Evolutionary conservation across 441 rosid genomes (phyloP).

Genomic region (Euphorbia celastroides): DNA sequence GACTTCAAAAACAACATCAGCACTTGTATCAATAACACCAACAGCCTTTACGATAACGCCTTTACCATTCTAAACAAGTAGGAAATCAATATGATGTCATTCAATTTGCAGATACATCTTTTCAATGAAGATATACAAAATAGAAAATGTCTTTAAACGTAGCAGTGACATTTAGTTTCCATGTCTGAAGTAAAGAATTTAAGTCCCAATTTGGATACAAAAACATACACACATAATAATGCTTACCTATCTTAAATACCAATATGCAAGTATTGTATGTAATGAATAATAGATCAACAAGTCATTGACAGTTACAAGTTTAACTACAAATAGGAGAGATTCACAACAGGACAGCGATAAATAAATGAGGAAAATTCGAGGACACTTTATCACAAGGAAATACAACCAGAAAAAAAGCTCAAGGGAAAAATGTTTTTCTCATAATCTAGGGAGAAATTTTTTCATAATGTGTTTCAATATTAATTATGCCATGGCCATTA

Average conservation of each 20-base stretch:
- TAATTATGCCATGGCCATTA: neutral
- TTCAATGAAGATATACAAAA: conserved; percentile 9
- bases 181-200: neutral
- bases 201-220: neutral
- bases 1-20: conserved; percentile 90
- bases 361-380: neutral
- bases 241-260: neutral
- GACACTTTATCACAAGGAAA: too few species aligned
- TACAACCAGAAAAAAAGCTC: neutral
- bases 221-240: neutral
- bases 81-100: conserved; percentile 19
- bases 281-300: neutral
- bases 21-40: conserved; percentile 79
- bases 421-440: neutral
- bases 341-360: neutral
- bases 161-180: neutral
- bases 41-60: conserved; percentile 91
- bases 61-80: conserved; percentile 56
- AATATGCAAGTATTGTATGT: neutral
- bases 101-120: conserved; percentile 7
- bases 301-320: neutral
- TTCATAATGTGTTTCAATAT: neutral
- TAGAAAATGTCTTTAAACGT: neutral
- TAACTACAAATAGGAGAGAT: neutral
- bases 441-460: neutral